Evolutionary conservation across 1,139 yeast species (phyloP).

Genomic region (Geotrichum europaeum): DNA sequence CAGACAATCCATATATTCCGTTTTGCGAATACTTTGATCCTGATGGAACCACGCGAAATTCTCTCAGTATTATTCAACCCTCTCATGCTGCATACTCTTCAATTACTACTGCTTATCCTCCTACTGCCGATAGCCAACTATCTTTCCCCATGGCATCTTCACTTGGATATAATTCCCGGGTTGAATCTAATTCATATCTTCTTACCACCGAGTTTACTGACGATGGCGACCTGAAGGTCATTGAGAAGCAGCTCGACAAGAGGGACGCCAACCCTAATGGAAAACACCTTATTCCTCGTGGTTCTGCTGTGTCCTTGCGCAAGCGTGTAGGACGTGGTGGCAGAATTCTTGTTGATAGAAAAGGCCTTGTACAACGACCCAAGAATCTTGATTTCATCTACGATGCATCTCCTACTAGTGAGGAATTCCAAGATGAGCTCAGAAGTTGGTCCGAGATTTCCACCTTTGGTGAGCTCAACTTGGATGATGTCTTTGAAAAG

Average conservation of each 20-base stretch:
- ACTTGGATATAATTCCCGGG: conserved; percentile 30
- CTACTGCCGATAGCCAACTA: conserved; percentile 31
- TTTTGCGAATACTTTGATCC: conserved; percentile 63
- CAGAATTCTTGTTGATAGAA: conserved; percentile 67
- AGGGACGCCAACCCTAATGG: conserved; percentile 26
- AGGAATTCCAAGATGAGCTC: conserved; percentile 30
- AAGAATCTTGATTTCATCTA: conserved; percentile 1
- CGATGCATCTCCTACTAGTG: not conserved
- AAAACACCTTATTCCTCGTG: conserved; percentile 30
- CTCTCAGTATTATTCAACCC: conserved; percentile 45
- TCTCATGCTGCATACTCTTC: conserved; percentile 76
- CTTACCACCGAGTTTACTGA: conserved; percentile 21
- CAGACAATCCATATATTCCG: conserved; percentile 92
- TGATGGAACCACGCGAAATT: conserved; percentile 25
- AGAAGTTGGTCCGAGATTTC: conserved; percentile 9
- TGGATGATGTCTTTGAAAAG: conserved; percentile 25
- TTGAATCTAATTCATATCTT: conserved; percentile 27
- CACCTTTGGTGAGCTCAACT: conserved; percentile 6
- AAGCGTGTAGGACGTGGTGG: conserved; percentile 73
- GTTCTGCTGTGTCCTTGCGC: conserved; percentile 48
- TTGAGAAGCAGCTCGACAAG: conserved; percentile 23
- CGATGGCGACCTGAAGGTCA: conserved; percentile 24
- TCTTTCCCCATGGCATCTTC: conserved; percentile 29
- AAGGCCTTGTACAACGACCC: conserved; percentile 39
- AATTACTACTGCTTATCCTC: conserved; percentile 67